Evolutionary conservation across 129 eudicot genomes (phyloP).

Genomic region (Flaveria robusta): DNA sequence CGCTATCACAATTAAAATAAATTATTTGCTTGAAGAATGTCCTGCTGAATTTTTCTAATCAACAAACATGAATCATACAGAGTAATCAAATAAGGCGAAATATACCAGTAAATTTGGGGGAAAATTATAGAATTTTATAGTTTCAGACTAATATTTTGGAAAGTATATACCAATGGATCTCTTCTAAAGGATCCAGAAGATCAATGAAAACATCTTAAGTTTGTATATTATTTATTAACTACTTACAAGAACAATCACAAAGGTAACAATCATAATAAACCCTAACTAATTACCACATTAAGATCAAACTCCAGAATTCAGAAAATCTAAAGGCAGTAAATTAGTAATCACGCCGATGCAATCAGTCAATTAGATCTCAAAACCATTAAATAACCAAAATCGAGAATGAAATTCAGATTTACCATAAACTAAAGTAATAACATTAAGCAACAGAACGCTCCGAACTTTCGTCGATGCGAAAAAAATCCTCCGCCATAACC

Average conservation of each 20-base stretch:
- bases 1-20: constrained; percentile 45
- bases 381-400: neutral
- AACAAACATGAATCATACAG: neutral
- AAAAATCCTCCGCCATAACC: constrained; percentile 56
- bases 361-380: neutral
- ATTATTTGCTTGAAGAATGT: neutral
- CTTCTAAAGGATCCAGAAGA: constrained; percentile 13
- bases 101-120: neutral
- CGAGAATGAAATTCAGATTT: constrained; percentile 15
- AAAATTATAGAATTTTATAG: neutral
- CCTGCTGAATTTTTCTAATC: constrained; percentile 15
- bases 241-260: no score
- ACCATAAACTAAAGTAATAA: constrained; percentile 76
- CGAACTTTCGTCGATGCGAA: constrained; percentile 74
- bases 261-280: no score
- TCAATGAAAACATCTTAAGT: neutral
- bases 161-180: constrained; percentile 4
- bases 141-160: neutral
- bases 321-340: neutral
- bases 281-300: no score
- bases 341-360: constrained; percentile 2
- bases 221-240: no score
- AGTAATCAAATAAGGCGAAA: neutral
- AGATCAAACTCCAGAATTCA: neutral
- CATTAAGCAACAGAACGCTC: constrained; percentile 77